A percentile compares a stretch with the other conserved stretches of the same genome.
Evolutionary conservation across 257 asterid species (phyloP).

Genomic region (Solanum gracilifrons): DNA sequence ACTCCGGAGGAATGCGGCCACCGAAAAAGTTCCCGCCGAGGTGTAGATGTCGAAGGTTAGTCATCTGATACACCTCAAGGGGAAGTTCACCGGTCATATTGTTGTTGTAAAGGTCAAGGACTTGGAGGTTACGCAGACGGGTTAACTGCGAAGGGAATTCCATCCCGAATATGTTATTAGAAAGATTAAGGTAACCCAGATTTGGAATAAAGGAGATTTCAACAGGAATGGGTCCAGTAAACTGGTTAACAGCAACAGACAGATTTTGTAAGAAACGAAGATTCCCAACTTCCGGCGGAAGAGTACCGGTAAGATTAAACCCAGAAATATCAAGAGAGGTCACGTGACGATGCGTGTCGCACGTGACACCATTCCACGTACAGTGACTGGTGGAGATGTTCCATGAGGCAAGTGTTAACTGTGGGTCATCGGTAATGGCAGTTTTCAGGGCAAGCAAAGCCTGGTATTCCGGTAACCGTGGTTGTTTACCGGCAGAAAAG

Average conservation of each 20-base stretch:
- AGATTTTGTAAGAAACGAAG: conserved; percentile 52
- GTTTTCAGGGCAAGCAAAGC: conserved; percentile 63
- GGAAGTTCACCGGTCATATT: conserved; percentile 69
- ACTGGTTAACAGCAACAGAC: conserved; percentile 45
- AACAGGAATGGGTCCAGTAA: conserved; percentile 59
- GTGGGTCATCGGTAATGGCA: conserved; percentile 63
- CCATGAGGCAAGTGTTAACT: conserved; percentile 56
- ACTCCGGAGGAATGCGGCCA: conserved; percentile 60
- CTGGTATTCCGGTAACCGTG: conserved; percentile 34
- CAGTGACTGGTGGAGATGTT: conserved; percentile 39
- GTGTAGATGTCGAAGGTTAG: conserved; percentile 52
- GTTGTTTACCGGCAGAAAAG: conserved; percentile 18
- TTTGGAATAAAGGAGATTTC: conserved; percentile 36
- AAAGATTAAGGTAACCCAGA: conserved; percentile 59
- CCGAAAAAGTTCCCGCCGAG: conserved; percentile 74
- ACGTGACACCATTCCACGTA: conserved; percentile 73
- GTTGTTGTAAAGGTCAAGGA: conserved; percentile 74
- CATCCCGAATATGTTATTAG: conserved; percentile 53
- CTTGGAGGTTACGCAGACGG: conserved; percentile 38
- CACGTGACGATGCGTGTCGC: conserved; percentile 64
- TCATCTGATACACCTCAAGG: conserved; percentile 30
- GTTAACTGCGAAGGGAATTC: conserved; percentile 42
- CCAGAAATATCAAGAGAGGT: conserved; percentile 52
- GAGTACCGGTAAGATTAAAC: conserved; percentile 48
- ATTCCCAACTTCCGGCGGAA: conserved; percentile 44